A percentile compares a stretch with the other conserved stretches of the same genome.
Conservation (phyloP, 2,329 filamentous ascomycete genomes). For the Apiospora phragmitis region DNA sequence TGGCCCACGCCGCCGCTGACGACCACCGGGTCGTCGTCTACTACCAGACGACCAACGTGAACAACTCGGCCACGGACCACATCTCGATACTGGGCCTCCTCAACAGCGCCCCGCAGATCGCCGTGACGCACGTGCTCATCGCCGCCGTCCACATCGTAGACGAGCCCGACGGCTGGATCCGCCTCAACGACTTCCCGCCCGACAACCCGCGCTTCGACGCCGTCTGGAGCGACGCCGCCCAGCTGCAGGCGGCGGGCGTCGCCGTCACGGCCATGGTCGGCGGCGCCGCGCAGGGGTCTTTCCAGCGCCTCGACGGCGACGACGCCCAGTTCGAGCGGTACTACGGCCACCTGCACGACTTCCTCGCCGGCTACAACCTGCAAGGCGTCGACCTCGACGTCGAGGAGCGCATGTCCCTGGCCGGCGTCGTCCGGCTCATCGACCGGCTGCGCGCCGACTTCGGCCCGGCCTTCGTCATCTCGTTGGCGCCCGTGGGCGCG, state of each 20-base stretch:
- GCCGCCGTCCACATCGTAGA: conserved; percentile 84
- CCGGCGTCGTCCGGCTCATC: conserved; percentile 62
- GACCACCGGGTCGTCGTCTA: conserved; percentile 49
- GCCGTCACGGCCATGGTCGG: not conserved
- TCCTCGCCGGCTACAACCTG: conserved; percentile 38
- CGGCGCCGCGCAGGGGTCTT: not conserved
- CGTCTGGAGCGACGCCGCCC: conserved; percentile 76
- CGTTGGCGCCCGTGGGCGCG: conserved; percentile 76
- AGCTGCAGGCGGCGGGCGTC: conserved; percentile 58
- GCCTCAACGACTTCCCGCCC: conserved; percentile 78
- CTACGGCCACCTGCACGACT: conserved; percentile 48
- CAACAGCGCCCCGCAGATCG: conserved; percentile 42
- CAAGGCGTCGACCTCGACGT: conserved; percentile 75
- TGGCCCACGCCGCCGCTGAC: conserved; percentile 13
- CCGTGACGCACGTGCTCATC: conserved; percentile 78
- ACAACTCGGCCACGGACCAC: conserved; percentile 42
- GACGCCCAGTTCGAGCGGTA: not conserved
- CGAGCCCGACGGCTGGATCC: conserved; percentile 53
- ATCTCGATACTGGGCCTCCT: conserved; percentile 57
- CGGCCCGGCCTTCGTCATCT: conserved; percentile 68
- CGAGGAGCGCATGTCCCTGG: conserved; percentile 70
- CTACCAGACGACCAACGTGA: conserved; percentile 52
- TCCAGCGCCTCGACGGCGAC: not conserved
- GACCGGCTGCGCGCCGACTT: conserved; percentile 67
- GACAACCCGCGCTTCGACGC: conserved; percentile 65